These are phyloP conservation scores for Phytophthora sansomeana DNA, from an alignment of 352 stramenopile species.

Conservation along the genomic window DNA sequence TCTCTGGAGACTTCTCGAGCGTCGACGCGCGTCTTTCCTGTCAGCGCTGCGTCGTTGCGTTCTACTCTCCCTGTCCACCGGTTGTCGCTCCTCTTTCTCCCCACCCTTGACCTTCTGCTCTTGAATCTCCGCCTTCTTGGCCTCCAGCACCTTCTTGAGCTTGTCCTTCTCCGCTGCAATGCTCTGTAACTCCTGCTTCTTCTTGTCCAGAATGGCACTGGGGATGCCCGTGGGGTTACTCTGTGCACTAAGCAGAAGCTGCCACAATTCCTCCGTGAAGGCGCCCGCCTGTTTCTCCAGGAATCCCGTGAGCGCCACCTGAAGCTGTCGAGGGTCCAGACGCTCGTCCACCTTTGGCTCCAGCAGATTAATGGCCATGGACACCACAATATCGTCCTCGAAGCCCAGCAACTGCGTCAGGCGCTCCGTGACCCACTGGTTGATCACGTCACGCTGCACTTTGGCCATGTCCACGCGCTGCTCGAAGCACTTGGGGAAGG, in stretches of 20 bases:
- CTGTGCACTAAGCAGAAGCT: constrained; percentile 90
- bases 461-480: constrained; percentile 88
- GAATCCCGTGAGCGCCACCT: constrained; percentile 92
- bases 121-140: constrained; percentile 50
- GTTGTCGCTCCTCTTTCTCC: background rate
- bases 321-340: constrained; percentile 87
- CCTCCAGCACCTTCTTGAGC: constrained; percentile 65
- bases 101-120: background rate
- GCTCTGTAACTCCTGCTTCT: constrained; percentile 90
- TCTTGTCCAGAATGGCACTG: constrained; percentile 86
- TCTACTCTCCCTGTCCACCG: background rate
- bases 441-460: constrained; percentile 92
- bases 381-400: constrained; percentile 93
- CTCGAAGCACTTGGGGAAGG: constrained; percentile 82
- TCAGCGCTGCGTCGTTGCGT: constrained; percentile 12
- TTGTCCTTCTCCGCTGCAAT: constrained; percentile 62
- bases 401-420: constrained; percentile 91
- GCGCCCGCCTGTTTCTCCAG: constrained; percentile 86
- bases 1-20: constrained; percentile 28
- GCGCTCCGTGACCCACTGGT: constrained; percentile 88
- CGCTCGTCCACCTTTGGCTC: constrained; percentile 77
- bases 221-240: constrained; percentile 90
- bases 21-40: constrained; percentile 11
- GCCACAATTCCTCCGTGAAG: constrained; percentile 93
- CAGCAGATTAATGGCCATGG: constrained; percentile 87